Base-by-base conservation (phyloP, 495 filamentous ascomycete genomes). In the Chlorociboria aeruginascens region DNA sequence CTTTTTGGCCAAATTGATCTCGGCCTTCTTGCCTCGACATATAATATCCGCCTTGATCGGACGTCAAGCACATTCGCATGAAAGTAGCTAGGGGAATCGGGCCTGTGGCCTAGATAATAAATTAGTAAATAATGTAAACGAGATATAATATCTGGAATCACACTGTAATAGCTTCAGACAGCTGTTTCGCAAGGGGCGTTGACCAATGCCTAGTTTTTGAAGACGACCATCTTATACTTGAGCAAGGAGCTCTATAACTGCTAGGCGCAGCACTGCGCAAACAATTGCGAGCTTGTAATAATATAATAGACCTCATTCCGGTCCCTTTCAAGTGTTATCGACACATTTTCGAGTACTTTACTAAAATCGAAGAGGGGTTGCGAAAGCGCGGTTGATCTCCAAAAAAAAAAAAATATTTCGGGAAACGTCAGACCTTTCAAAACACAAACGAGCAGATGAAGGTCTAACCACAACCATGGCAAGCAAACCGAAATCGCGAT, bases 11-110 rank as follows among this genome's bases (percentile, higher is more conserved):
- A 55, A 98, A 97, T 39, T 89, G 89, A 57, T 94, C 88, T 10
- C 74, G 72, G 20, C 69, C 79, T 47, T 70, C 68, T 32, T 74
- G 67, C 31, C 74, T 75, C 2, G 82, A 76, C 6, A 87, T 95
- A 67, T 98, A 98, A 69, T 98, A 98, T 38, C 92, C 92, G 46
- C 86, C 87, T n/a, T 83, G 69, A 43, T 87, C 82, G 10, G 83
- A 83, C 11, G 89, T 96, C 53, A 98, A 80, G 62, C 90, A 95
- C 80, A 96, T 92, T 59, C 92, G 89, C 92, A 98, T 98, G 65
- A 88, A 98, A 33, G 85, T 77, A 20, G 92, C 89, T 45, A 98
- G 78, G 4, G 92, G 83, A 35, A 96, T 81, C 6, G 92, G 92
- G 2, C 92, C 92, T 12, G 90, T 96, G 44, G 74, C 71, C 76